Evolutionary conservation across 805 yeast species (phyloP), one percentile per base, ranked within the genome.

Genomic region (Starmerella sirachaensis): DNA sequence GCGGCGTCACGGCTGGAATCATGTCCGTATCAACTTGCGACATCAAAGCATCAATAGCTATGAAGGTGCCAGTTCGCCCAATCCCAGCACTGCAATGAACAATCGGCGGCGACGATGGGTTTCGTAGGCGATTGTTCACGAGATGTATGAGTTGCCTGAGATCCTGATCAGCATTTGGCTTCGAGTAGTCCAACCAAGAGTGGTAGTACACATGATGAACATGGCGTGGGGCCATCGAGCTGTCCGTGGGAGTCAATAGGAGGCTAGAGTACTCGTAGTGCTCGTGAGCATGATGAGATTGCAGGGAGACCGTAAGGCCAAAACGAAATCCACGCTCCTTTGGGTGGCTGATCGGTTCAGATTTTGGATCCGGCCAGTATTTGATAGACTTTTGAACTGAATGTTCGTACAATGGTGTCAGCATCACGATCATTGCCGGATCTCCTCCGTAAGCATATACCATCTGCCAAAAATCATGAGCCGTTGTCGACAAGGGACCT

Each of bases 41-140:
- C 20, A 50, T 46, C 35, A 64, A 42, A 33, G 76, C 66, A 52
- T 82, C 93, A 17, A 79, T 60, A 1, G 84, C 72, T 44, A 85
- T 74, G 53, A 77, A 78, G 1, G 94, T 81, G 2, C 98, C 98
- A 0, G 97, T 84, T 41, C 98, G 65, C 14, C 98, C 98, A 54
- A 94, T 85, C 0, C 98, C 98, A 1, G 97, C 97, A 6, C 94
- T 83, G 54, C 98, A 88, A 59, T 88, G 97, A 18, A 80, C 81
- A 31, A 84, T 55, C 5, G 76, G 67, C 16, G 91, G 88, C 0
- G 68, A 59, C 1, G 62, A 55, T n/a, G 54, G 48, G 24, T 57
- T 46, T 31, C 67, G 57, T 13, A 74, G 54, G 10, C 64, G 47
- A 34, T 65, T 63, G 34, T 62, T 60, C 21, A 74, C 67, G 18